Conservation (phyloP, 208 protist genomes). For the Leishmania mexicana region DNA sequence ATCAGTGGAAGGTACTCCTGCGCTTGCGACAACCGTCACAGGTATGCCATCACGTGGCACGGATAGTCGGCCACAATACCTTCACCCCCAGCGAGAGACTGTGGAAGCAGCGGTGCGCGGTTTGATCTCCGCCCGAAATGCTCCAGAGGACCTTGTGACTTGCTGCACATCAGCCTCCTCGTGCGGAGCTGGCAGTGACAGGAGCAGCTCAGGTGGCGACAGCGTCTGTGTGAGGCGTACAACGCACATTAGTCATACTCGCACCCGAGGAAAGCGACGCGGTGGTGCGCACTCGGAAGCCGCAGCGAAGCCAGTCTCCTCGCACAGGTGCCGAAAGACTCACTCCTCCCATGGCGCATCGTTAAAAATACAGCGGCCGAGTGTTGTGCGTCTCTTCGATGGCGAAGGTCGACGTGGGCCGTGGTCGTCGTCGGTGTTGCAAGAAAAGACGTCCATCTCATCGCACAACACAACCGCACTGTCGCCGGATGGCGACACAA, state of each 20-base stretch:
- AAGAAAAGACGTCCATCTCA: constrained; percentile 13
- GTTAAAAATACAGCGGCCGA: background rate
- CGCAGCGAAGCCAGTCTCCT: background rate
- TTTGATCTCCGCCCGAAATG: constrained; percentile 1
- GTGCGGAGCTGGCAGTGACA: background rate
- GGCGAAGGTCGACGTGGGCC: constrained; percentile 3
- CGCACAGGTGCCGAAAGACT: background rate
- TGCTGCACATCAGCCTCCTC: background rate
- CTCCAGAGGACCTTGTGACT: background rate
- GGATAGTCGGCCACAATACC: background rate
- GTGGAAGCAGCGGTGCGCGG: background rate
- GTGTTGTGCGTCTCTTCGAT: constrained; percentile 10
- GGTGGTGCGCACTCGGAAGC: background rate
- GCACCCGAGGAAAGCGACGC: background rate
- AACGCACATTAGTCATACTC: background rate
- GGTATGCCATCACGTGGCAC: background rate
- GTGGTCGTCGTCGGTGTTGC: background rate
- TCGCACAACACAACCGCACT: constrained; percentile 31
- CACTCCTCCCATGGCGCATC: background rate
- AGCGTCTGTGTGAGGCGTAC: constrained; percentile 9
- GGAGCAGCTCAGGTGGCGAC: background rate
- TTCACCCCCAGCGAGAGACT: background rate
- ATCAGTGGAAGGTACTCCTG: background rate
- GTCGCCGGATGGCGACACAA: constrained; percentile 16
- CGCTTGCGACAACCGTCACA: background rate